A percentile compares a stretch with the other conserved stretches of the same genome.
Conservation (phyloP, 768 basidiomycete species). For the Amanita exitialis region DNA sequence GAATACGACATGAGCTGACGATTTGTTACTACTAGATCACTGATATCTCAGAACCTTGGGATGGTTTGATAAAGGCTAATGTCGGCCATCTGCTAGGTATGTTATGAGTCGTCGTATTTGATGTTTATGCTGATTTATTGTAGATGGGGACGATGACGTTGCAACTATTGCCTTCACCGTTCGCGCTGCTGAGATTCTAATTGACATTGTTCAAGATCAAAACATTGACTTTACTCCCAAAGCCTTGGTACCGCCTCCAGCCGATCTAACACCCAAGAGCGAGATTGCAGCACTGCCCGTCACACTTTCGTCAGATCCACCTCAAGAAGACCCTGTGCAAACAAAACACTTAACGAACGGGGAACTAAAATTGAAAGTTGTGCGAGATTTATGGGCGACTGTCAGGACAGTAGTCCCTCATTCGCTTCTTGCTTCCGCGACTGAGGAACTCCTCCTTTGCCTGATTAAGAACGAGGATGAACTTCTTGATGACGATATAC, state of each 20-base stretch:
- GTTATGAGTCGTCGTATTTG: conserved; percentile 5
- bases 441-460: conserved; percentile 33
- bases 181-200: conserved; percentile 31
- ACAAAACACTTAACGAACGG: conserved; percentile 14
- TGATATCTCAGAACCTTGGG: conserved; percentile 48
- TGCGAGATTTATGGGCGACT: conserved; percentile 48
- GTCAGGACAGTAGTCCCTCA: conserved; percentile 33
- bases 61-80: conserved; percentile 41
- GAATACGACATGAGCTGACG: neutral
- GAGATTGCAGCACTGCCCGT: neutral
- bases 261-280: conserved; percentile 10
- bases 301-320: conserved; percentile 18
- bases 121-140: conserved; percentile 5
- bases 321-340: neutral
- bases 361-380: conserved; percentile 47
- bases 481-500: conserved; percentile 29
- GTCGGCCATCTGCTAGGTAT: conserved; percentile 36
- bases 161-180: conserved; percentile 28
- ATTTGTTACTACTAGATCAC: conserved; percentile 17
- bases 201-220: conserved; percentile 36
- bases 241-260: conserved; percentile 7
- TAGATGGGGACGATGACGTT: conserved; percentile 35
- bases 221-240: conserved; percentile 31
- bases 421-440: conserved; percentile 30
- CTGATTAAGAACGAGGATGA: conserved; percentile 39